Base-by-base conservation (phyloP, 2,329 filamentous ascomycete species). In the Aspergillus novofumigatus region DNA sequence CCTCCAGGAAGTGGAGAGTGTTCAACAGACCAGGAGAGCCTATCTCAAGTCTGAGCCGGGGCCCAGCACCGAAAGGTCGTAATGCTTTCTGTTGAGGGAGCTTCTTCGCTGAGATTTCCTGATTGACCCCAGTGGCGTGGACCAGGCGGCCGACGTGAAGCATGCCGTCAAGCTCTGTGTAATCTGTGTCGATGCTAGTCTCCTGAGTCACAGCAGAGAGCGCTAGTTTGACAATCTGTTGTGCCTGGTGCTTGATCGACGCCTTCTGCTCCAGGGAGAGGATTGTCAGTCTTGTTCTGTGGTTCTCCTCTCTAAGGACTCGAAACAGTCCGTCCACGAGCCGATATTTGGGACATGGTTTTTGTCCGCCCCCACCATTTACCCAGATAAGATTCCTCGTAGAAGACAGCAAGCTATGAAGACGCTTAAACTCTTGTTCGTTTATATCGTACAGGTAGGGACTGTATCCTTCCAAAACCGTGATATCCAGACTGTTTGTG, bases 1-100 rank as follows among this genome's bases (percentile, higher is more conserved):
- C 61, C 32, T 67, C 58, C 20, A 58, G 53, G 26, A 64, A 59
- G 29, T 57, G 60, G 3, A 67, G 26, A 8, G 57, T 62, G 45
- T 60, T 58, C 10, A 56, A 45, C 21, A 65, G 56, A 26, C 66
- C 67, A 17, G 61, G 61, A 4, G 56, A 47, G 25, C 52, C 54
- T 25, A 66, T 59, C 6, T 55, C 55, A 26, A 67, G 49, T 45
- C 49, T 54, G 28, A 63, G 45, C 7, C 55, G 59, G 10, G 47
- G 51, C 6, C 25, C 57, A 9, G 42, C 35, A 17, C 56, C 38
- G 45, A 62, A 59, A 2, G 32, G 8, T 35, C 21, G 47, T 11
- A 51, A 26, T 17, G 32, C n/a, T 10, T 28, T 57, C 29, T 41
- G 52, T 25, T 55, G 54, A 3, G 44, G 51, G 11, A 44, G 23